Evolutionary conservation across 345 rosid species (phyloP).

Genomic region (Eucalyptus regnans): DNA sequence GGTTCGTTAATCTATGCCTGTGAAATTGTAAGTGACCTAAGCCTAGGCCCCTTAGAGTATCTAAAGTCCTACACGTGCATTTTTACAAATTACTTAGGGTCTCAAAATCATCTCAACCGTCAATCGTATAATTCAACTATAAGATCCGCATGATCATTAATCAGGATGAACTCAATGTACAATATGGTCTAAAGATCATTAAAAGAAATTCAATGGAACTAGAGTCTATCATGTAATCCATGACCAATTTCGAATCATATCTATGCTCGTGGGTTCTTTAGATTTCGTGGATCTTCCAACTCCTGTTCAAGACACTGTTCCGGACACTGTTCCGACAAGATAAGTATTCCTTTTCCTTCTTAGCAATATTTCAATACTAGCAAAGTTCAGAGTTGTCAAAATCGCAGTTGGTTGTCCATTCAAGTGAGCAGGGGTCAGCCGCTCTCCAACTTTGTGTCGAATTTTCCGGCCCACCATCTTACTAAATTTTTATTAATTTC

Average conservation of each 20-base stretch:
- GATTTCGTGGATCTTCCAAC: not conserved
- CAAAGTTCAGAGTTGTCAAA: not conserved
- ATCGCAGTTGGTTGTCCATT: not conserved
- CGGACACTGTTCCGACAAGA: not conserved
- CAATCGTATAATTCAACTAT: not conserved
- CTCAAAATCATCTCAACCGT: not conserved
- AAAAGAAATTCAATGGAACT: not conserved
- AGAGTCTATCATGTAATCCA: not conserved
- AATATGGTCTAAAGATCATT: not conserved
- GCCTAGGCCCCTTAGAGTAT: not conserved
- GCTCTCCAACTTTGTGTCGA: not conserved
- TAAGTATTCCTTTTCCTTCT: not conserved
- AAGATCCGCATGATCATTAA: not conserved
- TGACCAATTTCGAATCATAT: not conserved
- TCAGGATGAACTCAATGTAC: not conserved
- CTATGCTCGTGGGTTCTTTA: not conserved
- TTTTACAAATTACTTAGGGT: not conserved
- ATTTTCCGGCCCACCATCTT: not conserved
- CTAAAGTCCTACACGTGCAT: not conserved
- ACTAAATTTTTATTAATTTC: not conserved
- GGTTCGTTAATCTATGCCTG: not conserved
- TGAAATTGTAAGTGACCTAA: not conserved
- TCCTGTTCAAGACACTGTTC: not conserved
- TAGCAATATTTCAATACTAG: not conserved
- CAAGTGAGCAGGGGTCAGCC: not conserved